These are phyloP conservation scores for Epichloe gansuensis DNA, from an alignment of 2,329 filamentous ascomycete species.

Conservation along the genomic window DNA sequence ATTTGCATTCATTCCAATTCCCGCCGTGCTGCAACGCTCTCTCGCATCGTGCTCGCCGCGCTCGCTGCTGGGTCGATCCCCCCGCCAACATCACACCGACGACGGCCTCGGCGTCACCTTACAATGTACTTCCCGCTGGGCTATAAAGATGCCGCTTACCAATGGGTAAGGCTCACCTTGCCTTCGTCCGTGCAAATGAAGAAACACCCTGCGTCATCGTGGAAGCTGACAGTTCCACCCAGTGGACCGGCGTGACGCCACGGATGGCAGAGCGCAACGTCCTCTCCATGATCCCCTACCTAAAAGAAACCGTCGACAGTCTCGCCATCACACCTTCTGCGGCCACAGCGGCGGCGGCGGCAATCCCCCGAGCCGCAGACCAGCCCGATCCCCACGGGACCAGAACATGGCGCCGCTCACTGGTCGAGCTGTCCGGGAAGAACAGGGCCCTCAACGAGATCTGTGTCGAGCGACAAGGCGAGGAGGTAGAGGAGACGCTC, in stretches of 20 bases:
- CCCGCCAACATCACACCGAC: constrained; percentile 5
- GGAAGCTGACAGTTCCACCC: neutral
- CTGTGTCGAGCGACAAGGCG: constrained; percentile 70
- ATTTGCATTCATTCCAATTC: no score
- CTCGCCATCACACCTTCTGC: constrained; percentile 29
- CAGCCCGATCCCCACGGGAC: constrained; percentile 70
- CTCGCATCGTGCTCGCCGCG: no score
- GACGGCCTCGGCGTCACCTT: constrained; percentile 7
- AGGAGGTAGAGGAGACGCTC: constrained; percentile 69
- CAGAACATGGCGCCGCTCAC: constrained; percentile 70
- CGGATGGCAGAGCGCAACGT: constrained; percentile 78
- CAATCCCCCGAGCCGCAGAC: constrained; percentile 17
- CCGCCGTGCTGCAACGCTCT: no score
- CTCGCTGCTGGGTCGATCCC: no score
- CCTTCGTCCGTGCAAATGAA: neutral
- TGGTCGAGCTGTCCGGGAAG: constrained; percentile 75
- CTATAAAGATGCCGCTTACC: constrained; percentile 80
- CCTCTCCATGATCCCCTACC: constrained; percentile 71
- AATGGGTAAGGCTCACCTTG: constrained; percentile 54
- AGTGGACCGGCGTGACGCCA: constrained; percentile 82
- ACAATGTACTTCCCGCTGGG: constrained; percentile 63
- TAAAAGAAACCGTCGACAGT: constrained; percentile 63
- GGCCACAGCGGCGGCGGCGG: neutral
- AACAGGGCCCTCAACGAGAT: constrained; percentile 87
- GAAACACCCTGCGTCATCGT: neutral